phyloP scores from a whole-genome alignment of 192 early-diverging fungal genomes.

The Lunasporangiospora selenospora region DNA sequence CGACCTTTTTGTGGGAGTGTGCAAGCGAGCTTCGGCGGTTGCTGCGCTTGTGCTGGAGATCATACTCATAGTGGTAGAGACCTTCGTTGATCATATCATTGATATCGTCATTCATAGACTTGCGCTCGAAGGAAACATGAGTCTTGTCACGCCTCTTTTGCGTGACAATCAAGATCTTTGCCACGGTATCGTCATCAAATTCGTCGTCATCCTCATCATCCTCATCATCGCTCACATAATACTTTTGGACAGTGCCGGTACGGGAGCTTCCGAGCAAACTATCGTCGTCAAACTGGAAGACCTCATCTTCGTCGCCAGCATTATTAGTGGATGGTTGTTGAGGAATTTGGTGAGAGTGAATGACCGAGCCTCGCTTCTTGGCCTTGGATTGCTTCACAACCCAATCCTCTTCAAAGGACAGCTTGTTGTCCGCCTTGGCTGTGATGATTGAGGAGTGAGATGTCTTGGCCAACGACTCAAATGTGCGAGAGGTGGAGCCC shows the following conservation, averaged over 20 bases:
- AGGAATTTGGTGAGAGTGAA: slow-evolving; percentile 6
- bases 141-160: slow-evolving; percentile 76
- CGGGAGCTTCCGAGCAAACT: slow-evolving; percentile 61
- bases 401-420: slow-evolving; percentile 40
- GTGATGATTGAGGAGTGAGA: slow-evolving; percentile 22
- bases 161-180: slow-evolving; percentile 91
- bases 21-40: slow-evolving; percentile 25
- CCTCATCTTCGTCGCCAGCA: slow-evolving; percentile 68
- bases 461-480: slow-evolving; percentile 30
- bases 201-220: slow-evolving; percentile 84
- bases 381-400: slow-evolving; percentile 31
- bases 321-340: background rate
- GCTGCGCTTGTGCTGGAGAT: slow-evolving; percentile 62
- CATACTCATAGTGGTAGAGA: slow-evolving; percentile 88
- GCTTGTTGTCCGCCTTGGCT: background rate
- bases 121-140: slow-evolving; percentile 80
- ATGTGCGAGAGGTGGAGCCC: slow-evolving; percentile 27
- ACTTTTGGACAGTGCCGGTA: slow-evolving; percentile 56
- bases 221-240: slow-evolving; percentile 64
- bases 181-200: slow-evolving; percentile 89
- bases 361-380: slow-evolving; percentile 33
- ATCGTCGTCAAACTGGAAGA: slow-evolving; percentile 86
- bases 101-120: slow-evolving; percentile 80
- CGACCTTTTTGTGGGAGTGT: slow-evolving; percentile 60
- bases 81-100: slow-evolving; percentile 96